Conservation (phyloP, 148 eudicot species). For the Rhododendron mucronatum region DNA sequence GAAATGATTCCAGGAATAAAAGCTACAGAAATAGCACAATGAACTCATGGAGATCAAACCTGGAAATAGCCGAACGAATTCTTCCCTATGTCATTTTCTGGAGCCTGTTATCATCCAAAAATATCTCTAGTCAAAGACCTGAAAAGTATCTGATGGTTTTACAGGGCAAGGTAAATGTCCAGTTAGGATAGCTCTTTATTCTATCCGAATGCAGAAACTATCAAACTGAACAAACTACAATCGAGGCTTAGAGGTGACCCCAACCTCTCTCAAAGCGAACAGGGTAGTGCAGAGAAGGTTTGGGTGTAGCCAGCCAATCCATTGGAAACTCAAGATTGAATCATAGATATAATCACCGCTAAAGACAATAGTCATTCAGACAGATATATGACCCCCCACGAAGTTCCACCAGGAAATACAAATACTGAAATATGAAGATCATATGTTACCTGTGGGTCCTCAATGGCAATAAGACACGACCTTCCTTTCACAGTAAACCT, state of each 20-base stretch:
- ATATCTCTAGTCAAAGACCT: constrained; percentile 9
- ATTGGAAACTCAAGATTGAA: constrained; percentile 11
- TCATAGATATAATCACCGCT: neutral
- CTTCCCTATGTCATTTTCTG: constrained; percentile 96
- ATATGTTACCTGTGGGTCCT: constrained; percentile 84
- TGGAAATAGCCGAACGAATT: constrained; percentile 84
- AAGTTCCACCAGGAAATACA: neutral
- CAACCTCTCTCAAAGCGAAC: neutral
- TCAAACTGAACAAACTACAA: neutral
- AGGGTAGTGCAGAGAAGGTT: constrained; percentile 6
- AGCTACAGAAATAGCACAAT: neutral
- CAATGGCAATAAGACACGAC: constrained; percentile 58
- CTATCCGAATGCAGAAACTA: neutral
- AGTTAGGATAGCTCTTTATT: neutral
- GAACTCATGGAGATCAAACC: constrained; percentile 35
- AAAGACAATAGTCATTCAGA: neutral
- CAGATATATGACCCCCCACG: neutral
- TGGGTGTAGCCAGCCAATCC: neutral
- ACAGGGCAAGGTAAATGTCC: neutral
- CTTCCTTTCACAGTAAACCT: constrained; percentile 61
- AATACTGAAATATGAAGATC: neutral
- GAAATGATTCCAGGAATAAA: neutral
- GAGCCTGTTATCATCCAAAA: constrained; percentile 49
- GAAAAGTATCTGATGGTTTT: neutral
- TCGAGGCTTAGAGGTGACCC: neutral